phyloP scores from a whole-genome alignment of 345 rosid species.

The Aethionema arabicum region DNA sequence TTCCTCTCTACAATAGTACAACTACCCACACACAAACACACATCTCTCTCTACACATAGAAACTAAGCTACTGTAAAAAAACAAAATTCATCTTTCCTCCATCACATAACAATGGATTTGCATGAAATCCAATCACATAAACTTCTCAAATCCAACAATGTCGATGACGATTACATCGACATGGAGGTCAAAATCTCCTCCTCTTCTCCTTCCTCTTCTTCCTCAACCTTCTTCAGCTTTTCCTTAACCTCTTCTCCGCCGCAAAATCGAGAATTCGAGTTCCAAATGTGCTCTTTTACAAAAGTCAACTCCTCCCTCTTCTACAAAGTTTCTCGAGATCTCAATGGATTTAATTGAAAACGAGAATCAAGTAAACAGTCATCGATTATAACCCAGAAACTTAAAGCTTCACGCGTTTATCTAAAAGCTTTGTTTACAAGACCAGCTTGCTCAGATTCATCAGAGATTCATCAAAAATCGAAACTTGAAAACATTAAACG shows the following conservation, averaged over 20 bases:
- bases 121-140: constrained; percentile 37
- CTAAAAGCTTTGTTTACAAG: constrained; percentile 60
- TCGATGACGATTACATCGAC: constrained; percentile 68
- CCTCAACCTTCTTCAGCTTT: constrained; percentile 41
- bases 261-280: constrained; percentile 78
- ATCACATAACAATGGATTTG: constrained; percentile 23
- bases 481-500: constrained; percentile 28
- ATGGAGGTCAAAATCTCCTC: constrained; percentile 63
- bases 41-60: constrained; percentile 9
- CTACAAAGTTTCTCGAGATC: constrained; percentile 60
- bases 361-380: constrained; percentile 38
- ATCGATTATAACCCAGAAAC: constrained; percentile 52
- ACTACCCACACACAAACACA: constrained; percentile 26
- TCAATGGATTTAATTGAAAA: constrained; percentile 49
- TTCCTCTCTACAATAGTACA: constrained; percentile 28
- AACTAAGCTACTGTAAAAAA: too few species aligned
- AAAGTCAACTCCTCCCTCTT: constrained; percentile 94
- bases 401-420: constrained; percentile 58
- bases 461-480: constrained; percentile 31
- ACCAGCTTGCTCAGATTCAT: constrained; percentile 53
- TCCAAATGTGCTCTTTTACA: constrained; percentile 79
- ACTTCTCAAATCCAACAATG: constrained; percentile 32
- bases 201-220: constrained; percentile 33
- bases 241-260: constrained; percentile 55
- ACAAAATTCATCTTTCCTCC: constrained; percentile 7